Evolutionary conservation across 768 basidiomycete genomes (phyloP).

Genomic region (Piloderma croceum): DNA sequence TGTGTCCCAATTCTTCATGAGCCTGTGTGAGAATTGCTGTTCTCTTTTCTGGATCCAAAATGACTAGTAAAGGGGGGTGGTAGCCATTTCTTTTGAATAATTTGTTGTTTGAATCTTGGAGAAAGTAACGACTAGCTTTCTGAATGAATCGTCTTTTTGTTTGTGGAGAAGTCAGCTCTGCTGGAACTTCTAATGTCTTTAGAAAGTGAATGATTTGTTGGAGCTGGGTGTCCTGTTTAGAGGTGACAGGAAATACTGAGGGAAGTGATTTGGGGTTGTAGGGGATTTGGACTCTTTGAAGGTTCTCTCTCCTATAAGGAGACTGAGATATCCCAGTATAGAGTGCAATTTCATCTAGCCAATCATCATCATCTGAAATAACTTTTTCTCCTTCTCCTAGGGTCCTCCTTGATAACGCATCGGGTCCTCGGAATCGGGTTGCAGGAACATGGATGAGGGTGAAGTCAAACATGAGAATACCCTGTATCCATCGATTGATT

Average conservation of each 20-base stretch:
- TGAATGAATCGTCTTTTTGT: conserved; percentile 7
- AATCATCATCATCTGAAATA: conserved; percentile 17
- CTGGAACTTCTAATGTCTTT: no score
- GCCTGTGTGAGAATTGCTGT: conserved; percentile 13
- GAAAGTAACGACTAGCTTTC: conserved; percentile 10
- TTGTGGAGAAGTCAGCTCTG: no score
- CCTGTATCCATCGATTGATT: conserved; percentile 29
- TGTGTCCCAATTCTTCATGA: conserved; percentile 22
- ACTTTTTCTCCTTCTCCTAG: conserved; percentile 17
- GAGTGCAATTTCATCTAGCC: background rate
- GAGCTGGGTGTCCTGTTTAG: no score
- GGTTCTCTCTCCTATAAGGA: no score
- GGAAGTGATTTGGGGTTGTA: no score
- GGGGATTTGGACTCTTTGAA: no score
- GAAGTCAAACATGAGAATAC: conserved; percentile 27
- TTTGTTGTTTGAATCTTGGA: conserved; percentile 5
- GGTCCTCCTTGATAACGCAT: conserved; percentile 16
- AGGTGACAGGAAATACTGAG: no score
- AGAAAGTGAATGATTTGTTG: no score
- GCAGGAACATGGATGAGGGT: conserved; percentile 26
- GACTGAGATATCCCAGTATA: no score
- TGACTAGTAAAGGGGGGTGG: conserved; percentile 13
- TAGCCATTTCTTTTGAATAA: conserved; percentile 9
- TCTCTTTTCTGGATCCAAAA: conserved; percentile 2
- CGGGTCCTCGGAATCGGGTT: conserved; percentile 12